These are phyloP conservation scores for Xenoacremonium recifei DNA, from an alignment of 2,329 filamentous ascomycete genomes.

Conservation along the genomic window DNA sequence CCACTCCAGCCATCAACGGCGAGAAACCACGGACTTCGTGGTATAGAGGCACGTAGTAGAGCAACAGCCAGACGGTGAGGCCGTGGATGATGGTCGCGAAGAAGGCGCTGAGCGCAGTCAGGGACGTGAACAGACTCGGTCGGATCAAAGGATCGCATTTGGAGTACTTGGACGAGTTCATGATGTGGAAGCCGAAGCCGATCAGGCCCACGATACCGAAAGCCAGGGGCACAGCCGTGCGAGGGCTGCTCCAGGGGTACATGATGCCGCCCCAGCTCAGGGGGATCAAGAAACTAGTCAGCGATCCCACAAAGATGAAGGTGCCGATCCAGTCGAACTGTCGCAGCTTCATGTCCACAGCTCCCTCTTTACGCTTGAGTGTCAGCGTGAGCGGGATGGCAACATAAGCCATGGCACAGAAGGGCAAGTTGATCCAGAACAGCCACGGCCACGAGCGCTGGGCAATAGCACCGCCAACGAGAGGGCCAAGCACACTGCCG, in stretches of 20 bases:
- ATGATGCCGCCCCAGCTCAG: constrained; percentile 48
- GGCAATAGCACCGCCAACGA: constrained; percentile 54
- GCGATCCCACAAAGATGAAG: constrained; percentile 57
- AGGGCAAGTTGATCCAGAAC: constrained; percentile 63
- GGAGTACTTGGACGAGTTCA: constrained; percentile 17
- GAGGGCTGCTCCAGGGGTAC: constrained; percentile 63
- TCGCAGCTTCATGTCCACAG: constrained; percentile 13
- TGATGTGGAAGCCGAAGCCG: constrained; percentile 17
- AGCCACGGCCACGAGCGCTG: constrained; percentile 60
- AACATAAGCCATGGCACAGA: constrained; percentile 30
- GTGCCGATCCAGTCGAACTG: constrained; percentile 63
- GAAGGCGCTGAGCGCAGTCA: constrained; percentile 19
- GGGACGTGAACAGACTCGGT: constrained; percentile 21
- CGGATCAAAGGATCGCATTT: constrained; percentile 20
- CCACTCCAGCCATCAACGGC: constrained; percentile 39
- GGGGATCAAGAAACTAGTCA: constrained; percentile 40
- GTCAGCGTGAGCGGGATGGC: constrained; percentile 18
- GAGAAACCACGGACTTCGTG: constrained; percentile 21
- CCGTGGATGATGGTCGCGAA: constrained; percentile 21
- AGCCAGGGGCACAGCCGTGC: constrained; percentile 59
- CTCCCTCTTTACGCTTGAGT: constrained; percentile 14
- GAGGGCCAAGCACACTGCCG: constrained; percentile 42
- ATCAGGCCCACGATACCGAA: constrained; percentile 46
- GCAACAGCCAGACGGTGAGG: constrained; percentile 19
- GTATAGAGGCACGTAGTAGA: constrained; percentile 22